These are phyloP conservation scores for Cladorrhinum sp. DNA, from an alignment of 2,329 filamentous ascomycete genomes.

Conservation along the genomic window DNA sequence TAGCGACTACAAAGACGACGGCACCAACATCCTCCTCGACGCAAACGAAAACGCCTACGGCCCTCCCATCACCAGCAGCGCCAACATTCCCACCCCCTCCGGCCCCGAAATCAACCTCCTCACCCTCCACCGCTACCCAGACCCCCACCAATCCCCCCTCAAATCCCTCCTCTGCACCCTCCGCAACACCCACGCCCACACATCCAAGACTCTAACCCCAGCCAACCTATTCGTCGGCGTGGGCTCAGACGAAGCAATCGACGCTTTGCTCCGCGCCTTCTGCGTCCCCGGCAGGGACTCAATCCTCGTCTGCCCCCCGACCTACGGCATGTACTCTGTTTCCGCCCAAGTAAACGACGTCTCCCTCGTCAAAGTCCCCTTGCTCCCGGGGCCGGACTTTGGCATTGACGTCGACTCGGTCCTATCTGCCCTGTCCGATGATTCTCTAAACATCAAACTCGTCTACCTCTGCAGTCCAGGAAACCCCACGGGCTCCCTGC, in stretches of 20 bases:
- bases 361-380: constrained; percentile 77
- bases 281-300: constrained; percentile 83
- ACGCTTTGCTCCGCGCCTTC: constrained; percentile 89
- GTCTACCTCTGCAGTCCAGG: constrained; percentile 92
- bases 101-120: constrained; percentile 69
- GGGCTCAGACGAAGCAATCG: constrained; percentile 94
- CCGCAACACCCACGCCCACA: constrained; percentile 82
- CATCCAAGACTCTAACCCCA: constrained; percentile 66
- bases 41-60: constrained; percentile 98
- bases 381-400: constrained; percentile 71
- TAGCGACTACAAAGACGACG: constrained; percentile 98
- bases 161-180: constrained; percentile 85
- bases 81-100: constrained; percentile 37
- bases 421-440: constrained; percentile 55
- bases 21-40: constrained; percentile 91
- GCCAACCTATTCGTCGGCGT: constrained; percentile 92
- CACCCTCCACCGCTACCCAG: constrained; percentile 89
- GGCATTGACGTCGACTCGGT: constrained; percentile 70
- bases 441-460: constrained; percentile 67
- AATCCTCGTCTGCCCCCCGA: constrained; percentile 92
- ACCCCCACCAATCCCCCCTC: constrained; percentile 85
- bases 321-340: constrained; percentile 97
- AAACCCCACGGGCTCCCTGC: constrained; percentile 82
- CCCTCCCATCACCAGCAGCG: constrained; percentile 54
- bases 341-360: constrained; percentile 94